Evolutionary conservation across 441 rosid species (phyloP), one percentile per base, ranked within the genome.

Genomic region (Daphne laureola): DNA sequence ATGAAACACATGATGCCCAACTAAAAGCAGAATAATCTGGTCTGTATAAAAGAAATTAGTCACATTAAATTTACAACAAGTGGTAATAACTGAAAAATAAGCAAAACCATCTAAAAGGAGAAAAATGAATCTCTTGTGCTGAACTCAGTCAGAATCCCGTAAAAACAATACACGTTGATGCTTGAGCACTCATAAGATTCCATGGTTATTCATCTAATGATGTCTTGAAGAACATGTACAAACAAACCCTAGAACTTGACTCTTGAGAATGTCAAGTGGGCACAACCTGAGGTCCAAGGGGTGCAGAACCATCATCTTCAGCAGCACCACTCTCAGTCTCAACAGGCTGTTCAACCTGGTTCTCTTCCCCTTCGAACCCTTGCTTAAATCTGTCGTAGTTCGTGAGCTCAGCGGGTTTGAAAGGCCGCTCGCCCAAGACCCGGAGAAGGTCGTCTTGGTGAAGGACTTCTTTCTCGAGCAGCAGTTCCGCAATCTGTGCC

Each of bases 351-450:
- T 21, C 60, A 15, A 25, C 58, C 43, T 67, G 43, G 3, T 8
- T 58, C 16, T 54, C 73, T 49, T 72, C 68, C 31, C 70, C 75
- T 61, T 75, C 58, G 43, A 83, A 83, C 23, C 94, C 90, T 43
- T 70, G 70, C 64, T 79, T 80, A 41, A 77, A 86, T 69, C 75
- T 70, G 56, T 86, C 90, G 17, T 86, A 83, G 46, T 86, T 77
- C 0, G 87, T 72, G 55, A 61, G 23, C 64, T 86, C 90, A 0
- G 46, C 57, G 0, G 82, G 15, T 43, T 75, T 80, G 47, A 80
- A 86, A 3, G 90, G 94, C 21, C 94, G 77, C 65, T 83, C 87
- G 0, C 90, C 94, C 36, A 86, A 61, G 55, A 86, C 74, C 48
- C 65, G 63, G 35, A 69, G 11, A 47, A 86, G 60, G 67, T 86